Evolutionary conservation across 192 early-diverging fungal genomes (phyloP).

Genomic region (Linnemannia zychae): DNA sequence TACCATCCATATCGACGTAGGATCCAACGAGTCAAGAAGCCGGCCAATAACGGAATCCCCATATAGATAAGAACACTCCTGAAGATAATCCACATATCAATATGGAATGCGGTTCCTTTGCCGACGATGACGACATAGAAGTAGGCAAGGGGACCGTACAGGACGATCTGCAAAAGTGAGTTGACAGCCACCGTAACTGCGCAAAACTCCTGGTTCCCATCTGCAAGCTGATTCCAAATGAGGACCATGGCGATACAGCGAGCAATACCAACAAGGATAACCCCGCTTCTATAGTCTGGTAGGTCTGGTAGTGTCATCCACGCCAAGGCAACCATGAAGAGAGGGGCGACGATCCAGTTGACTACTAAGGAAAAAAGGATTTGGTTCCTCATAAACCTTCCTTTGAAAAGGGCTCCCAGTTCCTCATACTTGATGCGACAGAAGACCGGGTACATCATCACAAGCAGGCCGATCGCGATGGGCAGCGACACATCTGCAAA

Average conservation of each 20-base stretch:
- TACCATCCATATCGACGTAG: slow-evolving; percentile 66
- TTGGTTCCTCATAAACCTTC: slow-evolving; percentile 65
- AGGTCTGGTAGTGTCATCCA: slow-evolving; percentile 78
- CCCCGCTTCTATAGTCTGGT: slow-evolving; percentile 73
- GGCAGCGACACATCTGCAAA: slow-evolving; percentile 79
- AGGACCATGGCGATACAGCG: slow-evolving; percentile 86
- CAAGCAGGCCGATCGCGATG: slow-evolving; percentile 73
- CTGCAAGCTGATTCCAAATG: slow-evolving; percentile 80
- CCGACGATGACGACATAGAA: slow-evolving; percentile 70
- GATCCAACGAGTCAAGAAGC: slow-evolving; percentile 66
- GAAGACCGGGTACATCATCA: slow-evolving; percentile 85
- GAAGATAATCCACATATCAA: slow-evolving; percentile 69
- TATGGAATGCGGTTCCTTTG: slow-evolving; percentile 31
- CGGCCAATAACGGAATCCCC: slow-evolving; percentile 73
- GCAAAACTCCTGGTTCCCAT: slow-evolving; percentile 75
- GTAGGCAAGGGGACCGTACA: slow-evolving; percentile 73
- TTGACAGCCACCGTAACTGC: slow-evolving; percentile 81
- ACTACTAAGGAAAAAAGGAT: slow-evolving; percentile 68
- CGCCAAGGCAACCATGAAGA: slow-evolving; percentile 76
- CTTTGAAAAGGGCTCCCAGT: slow-evolving; percentile 52
- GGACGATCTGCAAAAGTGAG: slow-evolving; percentile 72
- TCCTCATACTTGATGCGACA: slow-evolving; percentile 69
- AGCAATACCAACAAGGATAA: slow-evolving; percentile 66
- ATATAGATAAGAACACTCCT: slow-evolving; percentile 74
- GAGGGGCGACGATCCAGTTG: slow-evolving; percentile 77